Percentiles rank a stretch among this genome's conserved stretches.
These are phyloP conservation scores for Leucosporidium yakuticum DNA, from an alignment of 768 basidiomycete genomes.

Conservation along the genomic window DNA sequence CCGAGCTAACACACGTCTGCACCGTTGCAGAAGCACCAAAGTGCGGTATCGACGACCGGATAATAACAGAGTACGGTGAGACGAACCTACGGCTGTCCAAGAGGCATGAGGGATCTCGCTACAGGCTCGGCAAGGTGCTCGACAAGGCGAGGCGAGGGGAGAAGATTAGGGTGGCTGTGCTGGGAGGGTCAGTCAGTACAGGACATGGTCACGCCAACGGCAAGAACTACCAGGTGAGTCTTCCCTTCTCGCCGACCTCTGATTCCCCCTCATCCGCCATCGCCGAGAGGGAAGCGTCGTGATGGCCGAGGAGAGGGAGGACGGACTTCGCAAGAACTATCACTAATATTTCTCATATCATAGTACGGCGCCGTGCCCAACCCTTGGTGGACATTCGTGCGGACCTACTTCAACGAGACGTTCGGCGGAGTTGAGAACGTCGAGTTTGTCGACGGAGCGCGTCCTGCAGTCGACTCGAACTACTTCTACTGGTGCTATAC, in stretches of 20 bases:
- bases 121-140: neutral
- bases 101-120: conserved; percentile 10
- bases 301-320: too few species aligned
- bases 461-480: conserved; percentile 7
- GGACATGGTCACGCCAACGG: too few species aligned
- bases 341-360: too few species aligned
- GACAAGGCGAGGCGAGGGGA: conserved; percentile 2
- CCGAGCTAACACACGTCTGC: too few species aligned
- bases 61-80: neutral
- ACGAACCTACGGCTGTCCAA: conserved; percentile 7
- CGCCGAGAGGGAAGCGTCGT: too few species aligned
- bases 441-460: conserved; percentile 1
- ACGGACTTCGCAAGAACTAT: too few species aligned
- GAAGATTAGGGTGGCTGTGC: neutral
- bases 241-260: too few species aligned
- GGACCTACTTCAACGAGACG: neutral
- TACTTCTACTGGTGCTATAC: conserved; percentile 15
- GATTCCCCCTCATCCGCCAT: too few species aligned
- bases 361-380: conserved; percentile 5
- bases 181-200: conserved; percentile 3
- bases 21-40: neutral
- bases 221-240: too few species aligned
- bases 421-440: neutral
- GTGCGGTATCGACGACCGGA: neutral
- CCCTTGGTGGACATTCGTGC: conserved; percentile 4